Evolutionary conservation across 352 stramenopile genomes (phyloP).

Genomic region (Phytophthora parvispora): DNA sequence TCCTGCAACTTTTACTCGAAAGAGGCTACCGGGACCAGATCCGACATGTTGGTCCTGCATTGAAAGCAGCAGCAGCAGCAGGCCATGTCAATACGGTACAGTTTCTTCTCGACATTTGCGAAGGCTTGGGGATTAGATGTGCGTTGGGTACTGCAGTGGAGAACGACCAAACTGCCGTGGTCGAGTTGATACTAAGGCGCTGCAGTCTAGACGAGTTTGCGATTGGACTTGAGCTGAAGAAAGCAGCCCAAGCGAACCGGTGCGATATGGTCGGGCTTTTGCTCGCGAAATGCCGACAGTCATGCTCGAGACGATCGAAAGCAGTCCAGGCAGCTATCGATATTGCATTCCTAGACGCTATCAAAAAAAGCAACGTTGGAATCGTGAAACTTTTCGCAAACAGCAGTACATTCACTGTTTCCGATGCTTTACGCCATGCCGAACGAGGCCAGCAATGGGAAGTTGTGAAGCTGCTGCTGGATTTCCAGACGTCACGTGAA

Average conservation of each 20-base stretch:
- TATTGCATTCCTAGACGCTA: background rate
- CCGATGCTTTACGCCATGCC: background rate
- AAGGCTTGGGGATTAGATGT: background rate
- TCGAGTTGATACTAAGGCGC: background rate
- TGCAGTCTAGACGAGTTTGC: background rate
- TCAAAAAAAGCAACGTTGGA: background rate
- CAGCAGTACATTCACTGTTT: background rate
- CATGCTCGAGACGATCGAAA: background rate
- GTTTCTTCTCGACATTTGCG: background rate
- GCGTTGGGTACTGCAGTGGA: background rate
- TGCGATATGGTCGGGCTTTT: background rate
- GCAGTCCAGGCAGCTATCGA: background rate
- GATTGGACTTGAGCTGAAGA: background rate
- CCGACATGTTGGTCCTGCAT: background rate
- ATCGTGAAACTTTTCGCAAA: background rate
- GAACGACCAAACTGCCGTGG: background rate
- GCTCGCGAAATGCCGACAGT: background rate
- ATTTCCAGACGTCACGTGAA: no score
- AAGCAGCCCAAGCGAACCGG: background rate
- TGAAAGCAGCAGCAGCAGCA: background rate
- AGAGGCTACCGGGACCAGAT: background rate
- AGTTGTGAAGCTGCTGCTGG: background rate
- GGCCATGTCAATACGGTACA: background rate
- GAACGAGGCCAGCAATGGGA: background rate
- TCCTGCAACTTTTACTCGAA: background rate